Evolutionary conservation across 176 grass and related monocot species (phyloP), one percentile per base, ranked within the genome.

Genomic region (Poa annua): DNA sequence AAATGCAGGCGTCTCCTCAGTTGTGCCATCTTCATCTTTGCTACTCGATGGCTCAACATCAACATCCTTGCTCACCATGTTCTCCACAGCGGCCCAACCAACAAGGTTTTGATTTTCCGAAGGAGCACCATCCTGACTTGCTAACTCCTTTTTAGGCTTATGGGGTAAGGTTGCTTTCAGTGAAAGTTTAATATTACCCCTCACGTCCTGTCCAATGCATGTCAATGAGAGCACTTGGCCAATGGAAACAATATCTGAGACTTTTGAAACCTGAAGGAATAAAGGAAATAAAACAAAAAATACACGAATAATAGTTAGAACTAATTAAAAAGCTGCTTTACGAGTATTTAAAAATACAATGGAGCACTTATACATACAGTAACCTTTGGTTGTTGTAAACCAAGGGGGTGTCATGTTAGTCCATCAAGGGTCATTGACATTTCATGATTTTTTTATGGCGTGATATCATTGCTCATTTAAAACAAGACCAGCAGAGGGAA

Each of bases 101-200:
- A 80, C 80, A 83, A 77, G 42, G 86, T 76, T 85, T 88, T 91
- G 68, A 66, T 52, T 87, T 79, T 83, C 73, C 47, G 41, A 80
- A 88, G 74, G 55, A 66, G 32, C 67, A 87, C 74, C 38, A 88
- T 89, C 77, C 17, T 77, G 51, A 67, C 20, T 84, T 66, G 50
- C 51, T 39, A 63, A 56, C 60, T 76, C 41, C 38, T 92, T 92
- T 14, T 71, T 78, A 39, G 68, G 41, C 19, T 32, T 20, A 65
- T 42, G 68, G n/a, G 93, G 89, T 52, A 91, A 71, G 25, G 80
- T 90, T 51, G 96, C 89, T 80, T 98, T 98, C 68, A 95, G 93
- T 32, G 96, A 98, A 22, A 98, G 83, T 76, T 90, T 98, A 83
- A 98, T 85, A 74, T 98, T 95, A 86, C 96, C 96, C 82, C 93